These are phyloP conservation scores for Didymella keratinophila DNA, from an alignment of 2,329 filamentous ascomycete species.

Conservation along the genomic window DNA sequence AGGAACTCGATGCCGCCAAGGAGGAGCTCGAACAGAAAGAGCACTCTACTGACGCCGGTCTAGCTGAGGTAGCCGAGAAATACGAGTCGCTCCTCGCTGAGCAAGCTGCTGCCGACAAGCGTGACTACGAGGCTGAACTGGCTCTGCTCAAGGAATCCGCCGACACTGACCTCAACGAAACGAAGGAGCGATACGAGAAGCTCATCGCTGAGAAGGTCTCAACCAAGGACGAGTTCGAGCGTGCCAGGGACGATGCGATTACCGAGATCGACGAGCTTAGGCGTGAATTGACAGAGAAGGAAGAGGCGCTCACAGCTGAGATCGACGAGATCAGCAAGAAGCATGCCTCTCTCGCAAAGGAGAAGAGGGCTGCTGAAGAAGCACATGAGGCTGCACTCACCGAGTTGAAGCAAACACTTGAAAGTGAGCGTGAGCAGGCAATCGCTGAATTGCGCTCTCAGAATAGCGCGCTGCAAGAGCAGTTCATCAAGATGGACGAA, in stretches of 20 bases:
- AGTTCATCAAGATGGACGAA: constrained; percentile 36
- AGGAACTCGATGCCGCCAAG: constrained; percentile 23
- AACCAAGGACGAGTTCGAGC: constrained; percentile 32
- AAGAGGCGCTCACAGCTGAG: constrained; percentile 12
- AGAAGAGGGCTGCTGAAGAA: constrained; percentile 36
- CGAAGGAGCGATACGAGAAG: constrained; percentile 26
- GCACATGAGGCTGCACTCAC: constrained; percentile 41
- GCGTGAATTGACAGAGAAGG: constrained; percentile 17
- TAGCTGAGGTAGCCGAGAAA: constrained; percentile 35
- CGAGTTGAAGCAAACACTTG: constrained; percentile 37
- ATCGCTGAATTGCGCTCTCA: constrained; percentile 38
- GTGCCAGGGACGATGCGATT: constrained; percentile 14
- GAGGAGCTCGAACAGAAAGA: constrained; percentile 34
- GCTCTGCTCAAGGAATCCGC: constrained; percentile 26
- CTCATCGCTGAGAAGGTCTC: constrained; percentile 39
- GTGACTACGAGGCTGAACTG: constrained; percentile 33
- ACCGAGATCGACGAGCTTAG: constrained; percentile 12
- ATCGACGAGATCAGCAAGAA: constrained; percentile 22
- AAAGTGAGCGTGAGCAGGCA: constrained; percentile 37
- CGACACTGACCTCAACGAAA: constrained; percentile 22
- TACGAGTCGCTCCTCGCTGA: constrained; percentile 41
- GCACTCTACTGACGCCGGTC: constrained; percentile 24
- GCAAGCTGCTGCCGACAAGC: constrained; percentile 31
- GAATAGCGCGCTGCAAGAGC: constrained; percentile 33
- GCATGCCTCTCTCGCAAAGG: constrained; percentile 25